These are phyloP conservation scores for Fraxinus albicans DNA, from an alignment of 305 asterid genomes.

Conservation along the genomic window DNA sequence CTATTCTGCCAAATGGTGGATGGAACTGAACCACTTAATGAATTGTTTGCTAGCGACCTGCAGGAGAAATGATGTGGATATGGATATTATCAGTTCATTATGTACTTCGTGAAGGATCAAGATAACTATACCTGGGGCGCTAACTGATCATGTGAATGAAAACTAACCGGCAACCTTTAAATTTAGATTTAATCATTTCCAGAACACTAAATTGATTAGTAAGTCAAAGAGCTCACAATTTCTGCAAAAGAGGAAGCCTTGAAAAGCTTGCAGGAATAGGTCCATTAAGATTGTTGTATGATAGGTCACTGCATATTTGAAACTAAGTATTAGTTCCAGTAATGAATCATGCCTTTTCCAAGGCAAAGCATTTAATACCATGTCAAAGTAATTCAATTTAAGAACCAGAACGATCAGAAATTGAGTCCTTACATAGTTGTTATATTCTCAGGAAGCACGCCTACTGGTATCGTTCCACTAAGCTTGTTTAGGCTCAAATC, in stretches of 20 bases:
- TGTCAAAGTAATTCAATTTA: neutral
- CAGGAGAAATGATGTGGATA: slow-evolving; percentile 24
- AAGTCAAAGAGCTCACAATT: slow-evolving; percentile 48
- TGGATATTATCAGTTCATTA: slow-evolving; percentile 10
- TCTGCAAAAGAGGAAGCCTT: slow-evolving; percentile 61
- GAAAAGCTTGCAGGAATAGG: slow-evolving; percentile 61
- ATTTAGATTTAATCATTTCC: slow-evolving; percentile 13
- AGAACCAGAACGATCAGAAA: neutral
- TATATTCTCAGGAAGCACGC: slow-evolving; percentile 52
- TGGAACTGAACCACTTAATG: slow-evolving; percentile 63
- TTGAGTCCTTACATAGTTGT: slow-evolving; percentile 58
- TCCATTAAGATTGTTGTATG: slow-evolving; percentile 70
- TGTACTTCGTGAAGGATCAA: slow-evolving; percentile 10
- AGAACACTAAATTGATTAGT: slow-evolving; percentile 11
- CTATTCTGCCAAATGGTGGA: slow-evolving; percentile 72
- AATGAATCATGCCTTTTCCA: slow-evolving; percentile 1
- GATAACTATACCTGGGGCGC: neutral
- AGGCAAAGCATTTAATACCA: neutral
- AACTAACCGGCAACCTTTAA: slow-evolving; percentile 1
- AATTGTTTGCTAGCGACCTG: slow-evolving; percentile 73
- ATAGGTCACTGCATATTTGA: slow-evolving; percentile 52
- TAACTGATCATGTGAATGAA: slow-evolving; percentile 2
- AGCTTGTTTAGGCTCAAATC: slow-evolving; percentile 83
- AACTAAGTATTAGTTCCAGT: slow-evolving; percentile 23
- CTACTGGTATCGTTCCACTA: slow-evolving; percentile 59